phyloP scores from a whole-genome alignment of 345 rosid genomes.

The Salix koriyanagi region DNA sequence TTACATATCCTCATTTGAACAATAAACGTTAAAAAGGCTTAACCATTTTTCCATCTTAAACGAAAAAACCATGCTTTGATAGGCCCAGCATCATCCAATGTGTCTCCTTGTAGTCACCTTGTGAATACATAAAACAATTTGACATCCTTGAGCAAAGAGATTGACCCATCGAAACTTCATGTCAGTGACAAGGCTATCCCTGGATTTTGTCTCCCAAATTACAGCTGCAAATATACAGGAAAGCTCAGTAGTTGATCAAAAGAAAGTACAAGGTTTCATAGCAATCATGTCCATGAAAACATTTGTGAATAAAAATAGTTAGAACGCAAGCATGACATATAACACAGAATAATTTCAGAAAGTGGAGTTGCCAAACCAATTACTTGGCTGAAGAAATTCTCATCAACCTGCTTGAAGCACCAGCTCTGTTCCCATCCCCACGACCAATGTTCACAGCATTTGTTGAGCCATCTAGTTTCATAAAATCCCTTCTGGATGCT shows the following conservation, averaged over 20 bases:
- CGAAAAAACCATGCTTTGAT: constrained; percentile 13
- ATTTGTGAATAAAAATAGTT: neutral
- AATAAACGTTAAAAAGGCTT: constrained; percentile 19
- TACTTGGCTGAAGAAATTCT: constrained; percentile 33
- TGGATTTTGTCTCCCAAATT: constrained; percentile 15
- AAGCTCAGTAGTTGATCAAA: neutral
- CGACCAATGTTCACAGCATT: constrained; percentile 20
- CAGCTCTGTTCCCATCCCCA: constrained; percentile 25
- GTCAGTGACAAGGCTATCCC: constrained; percentile 3
- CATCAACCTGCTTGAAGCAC: constrained; percentile 35
- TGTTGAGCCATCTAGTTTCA: constrained; percentile 21
- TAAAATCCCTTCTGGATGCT: constrained; percentile 19
- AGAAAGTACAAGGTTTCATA: neutral
- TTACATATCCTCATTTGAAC: constrained; percentile 27
- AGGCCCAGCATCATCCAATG: constrained; percentile 23
- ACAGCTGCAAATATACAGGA: constrained; percentile 5
- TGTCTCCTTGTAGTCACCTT: constrained; percentile 25
- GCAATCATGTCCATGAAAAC: neutral
- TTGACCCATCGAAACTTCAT: constrained; percentile 20
- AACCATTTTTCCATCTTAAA: constrained; percentile 10
- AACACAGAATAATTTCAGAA: neutral
- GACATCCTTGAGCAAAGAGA: constrained; percentile 7
- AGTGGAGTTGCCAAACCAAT: constrained; percentile 12
- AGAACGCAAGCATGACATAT: neutral
- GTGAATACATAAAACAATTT: constrained; percentile 2